Percentiles rank a stretch among this genome's conserved stretches.
Evolutionary conservation across 495 filamentous ascomycete genomes (phyloP).

Genomic region (Xylaria telfairii): DNA sequence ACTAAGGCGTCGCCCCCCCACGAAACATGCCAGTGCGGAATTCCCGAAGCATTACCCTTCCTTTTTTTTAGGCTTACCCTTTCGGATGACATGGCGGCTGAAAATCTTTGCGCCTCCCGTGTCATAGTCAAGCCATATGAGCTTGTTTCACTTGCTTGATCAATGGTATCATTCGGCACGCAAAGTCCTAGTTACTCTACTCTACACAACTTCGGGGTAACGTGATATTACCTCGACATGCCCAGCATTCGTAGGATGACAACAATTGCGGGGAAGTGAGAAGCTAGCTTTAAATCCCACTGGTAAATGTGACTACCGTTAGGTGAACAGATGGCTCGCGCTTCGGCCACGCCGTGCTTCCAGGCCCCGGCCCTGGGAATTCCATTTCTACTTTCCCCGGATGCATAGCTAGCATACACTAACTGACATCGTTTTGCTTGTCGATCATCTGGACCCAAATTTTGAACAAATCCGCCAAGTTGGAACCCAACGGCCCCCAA

Average conservation of each 20-base stretch:
- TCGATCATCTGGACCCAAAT: constrained; percentile 1
- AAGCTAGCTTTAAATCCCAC: constrained; percentile 4
- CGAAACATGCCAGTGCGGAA: background rate
- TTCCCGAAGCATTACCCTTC: background rate
- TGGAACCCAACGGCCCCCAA: constrained; percentile 22
- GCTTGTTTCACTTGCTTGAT: background rate
- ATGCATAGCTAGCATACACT: background rate
- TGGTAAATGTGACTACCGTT: too few relatives aligned
- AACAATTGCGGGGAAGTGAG: constrained; percentile 12
- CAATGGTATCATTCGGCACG: background rate
- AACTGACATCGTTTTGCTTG: background rate
- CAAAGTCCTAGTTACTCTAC: background rate
- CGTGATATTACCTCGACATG: constrained; percentile 4
- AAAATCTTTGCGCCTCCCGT: constrained; percentile 22
- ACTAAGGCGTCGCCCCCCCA: background rate
- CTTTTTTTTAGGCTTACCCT: background rate
- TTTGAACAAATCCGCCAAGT: constrained; percentile 8
- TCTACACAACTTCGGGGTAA: background rate
- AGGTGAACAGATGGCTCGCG: background rate
- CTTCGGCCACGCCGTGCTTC: constrained; percentile 17
- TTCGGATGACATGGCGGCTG: constrained; percentile 13
- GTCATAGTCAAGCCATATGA: background rate
- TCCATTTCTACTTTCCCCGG: constrained; percentile 2
- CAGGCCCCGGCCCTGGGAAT: constrained; percentile 1
- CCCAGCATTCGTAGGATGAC: constrained; percentile 1